Evolutionary conservation across 345 rosid species (phyloP).

Genomic region (Salix suchowensis): DNA sequence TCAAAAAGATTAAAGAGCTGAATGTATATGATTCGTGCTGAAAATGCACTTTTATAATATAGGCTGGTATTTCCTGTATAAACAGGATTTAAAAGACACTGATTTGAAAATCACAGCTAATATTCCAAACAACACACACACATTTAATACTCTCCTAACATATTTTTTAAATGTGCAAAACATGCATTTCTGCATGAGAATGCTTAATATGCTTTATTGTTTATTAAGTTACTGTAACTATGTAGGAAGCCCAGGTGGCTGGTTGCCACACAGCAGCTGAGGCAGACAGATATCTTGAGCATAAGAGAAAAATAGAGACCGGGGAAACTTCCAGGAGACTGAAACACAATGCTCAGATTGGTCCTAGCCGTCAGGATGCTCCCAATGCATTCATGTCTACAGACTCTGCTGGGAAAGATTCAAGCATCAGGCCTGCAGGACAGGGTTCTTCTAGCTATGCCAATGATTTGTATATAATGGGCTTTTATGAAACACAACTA

Average conservation of each 20-base stretch:
- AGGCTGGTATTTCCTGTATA: not conserved
- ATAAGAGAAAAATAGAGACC: conserved; percentile 63
- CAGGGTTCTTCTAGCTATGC: conserved; percentile 60
- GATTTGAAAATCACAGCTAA: not conserved
- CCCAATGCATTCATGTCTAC: conserved; percentile 39
- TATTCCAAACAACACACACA: not conserved
- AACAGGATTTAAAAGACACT: not conserved
- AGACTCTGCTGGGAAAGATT: conserved; percentile 35
- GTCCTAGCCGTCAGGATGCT: conserved; percentile 43
- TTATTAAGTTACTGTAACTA: conserved; percentile 3
- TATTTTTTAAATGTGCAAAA: not conserved
- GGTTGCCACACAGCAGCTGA: conserved; percentile 83
- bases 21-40: conserved; percentile 40
- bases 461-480: conserved; percentile 53
- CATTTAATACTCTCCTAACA: too few relatives aligned
- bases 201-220: not conserved
- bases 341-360: conserved; percentile 58
- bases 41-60: not conserved
- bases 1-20: conserved; percentile 69
- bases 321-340: conserved; percentile 66
- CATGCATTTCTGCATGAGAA: not conserved
- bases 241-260: conserved; percentile 87
- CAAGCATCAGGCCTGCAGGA: conserved; percentile 41
- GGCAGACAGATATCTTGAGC: conserved; percentile 67
- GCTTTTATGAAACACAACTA: conserved; percentile 55